Base-by-base conservation (phyloP, 225 moss, liverwort and hornwort species). In the Asterella californica region DNA sequence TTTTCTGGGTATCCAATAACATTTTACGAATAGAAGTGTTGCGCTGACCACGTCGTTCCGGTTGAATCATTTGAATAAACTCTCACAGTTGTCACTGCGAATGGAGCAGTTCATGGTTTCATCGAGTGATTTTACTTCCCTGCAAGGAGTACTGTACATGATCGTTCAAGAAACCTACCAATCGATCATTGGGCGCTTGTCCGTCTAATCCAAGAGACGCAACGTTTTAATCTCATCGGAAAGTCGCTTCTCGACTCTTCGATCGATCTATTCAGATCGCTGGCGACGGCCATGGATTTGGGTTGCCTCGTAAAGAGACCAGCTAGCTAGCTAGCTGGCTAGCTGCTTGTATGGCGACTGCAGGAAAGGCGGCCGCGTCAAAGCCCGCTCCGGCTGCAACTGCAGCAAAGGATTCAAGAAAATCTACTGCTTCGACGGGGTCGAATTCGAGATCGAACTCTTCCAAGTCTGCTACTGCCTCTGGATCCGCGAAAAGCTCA, bases 201-300 rank as follows among this genome's bases (percentile, higher is more conserved):
- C 50, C 15, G 52, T n/a, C 6, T 1, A 49, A 74, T 29, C 74
- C 73, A 73, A 76, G 57, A 55, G 76, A 76, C 76, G 76, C 76
- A 76, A 76, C 76, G 57, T 38, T 76, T 47, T 61, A 36, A 61
- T 17, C 36, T 61, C 59, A 61, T 17, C 36, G 37, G 37, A 76
- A 62, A 53, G 74, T 75, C 74, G 55, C 74, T 70, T 70, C 34
- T 46, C 21, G 7, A 38, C 42, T 45, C 18, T 2, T 5, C 29
- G 22, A 1, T 25, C 21, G 61, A 25, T 29, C 14, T 62, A 25
- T 45, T 1, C 70, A 45, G 36, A 24, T 46, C 0, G 47, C 12
- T 70, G 24, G 22, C 12, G 18, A 37, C 42, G 45, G 25, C 6
- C 7, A 7, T 24, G 11, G 12, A 42, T 10, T 12, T 25, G 10